phyloP scores from a whole-genome alignment of 2,329 filamentous ascomycete genomes.

The Cladophialophora chaetospira region DNA sequence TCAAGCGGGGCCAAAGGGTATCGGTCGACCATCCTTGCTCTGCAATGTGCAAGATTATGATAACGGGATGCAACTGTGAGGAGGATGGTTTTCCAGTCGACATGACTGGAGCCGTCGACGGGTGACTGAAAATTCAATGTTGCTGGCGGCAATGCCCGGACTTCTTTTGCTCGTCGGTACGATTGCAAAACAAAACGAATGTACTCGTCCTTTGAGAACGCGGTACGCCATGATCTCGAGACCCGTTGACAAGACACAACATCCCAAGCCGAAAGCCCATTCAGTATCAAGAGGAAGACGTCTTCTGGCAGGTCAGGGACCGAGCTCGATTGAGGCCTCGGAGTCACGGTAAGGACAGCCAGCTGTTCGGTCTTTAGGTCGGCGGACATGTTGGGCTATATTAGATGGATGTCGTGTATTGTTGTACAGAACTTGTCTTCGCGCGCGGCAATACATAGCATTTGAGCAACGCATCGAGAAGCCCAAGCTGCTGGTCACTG shows the following conservation, averaged over 20 bases:
- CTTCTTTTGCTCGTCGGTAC: constrained; percentile 58
- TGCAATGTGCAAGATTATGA: constrained; percentile 53
- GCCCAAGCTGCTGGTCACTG: constrained; percentile 23
- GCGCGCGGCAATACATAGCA: constrained; percentile 34
- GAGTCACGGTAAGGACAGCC: background rate
- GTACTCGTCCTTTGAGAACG: constrained; percentile 53
- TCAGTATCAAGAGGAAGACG: constrained; percentile 58
- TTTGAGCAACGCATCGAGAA: constrained; percentile 40
- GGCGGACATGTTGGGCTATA: background rate
- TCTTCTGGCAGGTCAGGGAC: constrained; percentile 55
- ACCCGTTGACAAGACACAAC: constrained; percentile 56
- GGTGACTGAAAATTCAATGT: constrained; percentile 15
- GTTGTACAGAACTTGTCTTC: background rate
- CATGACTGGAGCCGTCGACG: background rate
- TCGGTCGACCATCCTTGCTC: constrained; percentile 51
- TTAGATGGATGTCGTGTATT: background rate
- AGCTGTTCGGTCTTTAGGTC: background rate
- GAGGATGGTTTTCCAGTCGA: constrained; percentile 18
- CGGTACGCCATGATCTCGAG: constrained; percentile 51
- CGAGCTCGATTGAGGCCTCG: background rate
- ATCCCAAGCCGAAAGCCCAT: constrained; percentile 53
- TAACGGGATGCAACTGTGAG: constrained; percentile 56
- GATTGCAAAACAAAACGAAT: constrained; percentile 52
- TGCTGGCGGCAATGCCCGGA: constrained; percentile 38
- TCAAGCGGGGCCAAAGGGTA: constrained; percentile 46